Percentiles rank a stretch among this genome's conserved stretches.
phyloP scores from a whole-genome alignment of 768 basidiomycete genomes.

The Leccinum aurantiacum region DNA sequence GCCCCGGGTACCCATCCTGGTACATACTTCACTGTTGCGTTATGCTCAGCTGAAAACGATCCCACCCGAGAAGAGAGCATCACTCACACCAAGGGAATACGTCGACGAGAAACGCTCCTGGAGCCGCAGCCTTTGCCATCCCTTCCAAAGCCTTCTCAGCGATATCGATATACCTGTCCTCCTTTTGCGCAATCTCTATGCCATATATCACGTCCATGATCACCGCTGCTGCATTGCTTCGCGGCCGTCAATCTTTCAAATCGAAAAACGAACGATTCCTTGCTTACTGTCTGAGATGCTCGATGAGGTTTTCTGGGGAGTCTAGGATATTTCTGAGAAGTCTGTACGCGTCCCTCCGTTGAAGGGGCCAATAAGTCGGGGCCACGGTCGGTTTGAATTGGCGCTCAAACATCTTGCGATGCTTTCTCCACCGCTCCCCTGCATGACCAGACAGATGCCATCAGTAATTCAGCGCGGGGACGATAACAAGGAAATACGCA shows the following conservation, averaged over 20 bases:
- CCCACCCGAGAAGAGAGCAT: neutral
- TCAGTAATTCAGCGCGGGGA: neutral
- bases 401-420: constrained; percentile 52
- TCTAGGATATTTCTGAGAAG: constrained; percentile 47
- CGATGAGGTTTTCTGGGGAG: constrained; percentile 43
- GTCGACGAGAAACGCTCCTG: constrained; percentile 55
- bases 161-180: constrained; percentile 49
- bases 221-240: constrained; percentile 48
- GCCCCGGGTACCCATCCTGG: constrained; percentile 55
- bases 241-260: neutral
- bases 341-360: constrained; percentile 44
- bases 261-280: neutral
- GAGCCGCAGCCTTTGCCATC: constrained; percentile 49
- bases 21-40: constrained; percentile 46
- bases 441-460: neutral
- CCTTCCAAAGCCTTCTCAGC: constrained; percentile 53
- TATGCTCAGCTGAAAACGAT: constrained; percentile 3
- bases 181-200: constrained; percentile 41
- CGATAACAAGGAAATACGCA: constrained; percentile 14
- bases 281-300: constrained; percentile 51
- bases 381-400: constrained; percentile 48
- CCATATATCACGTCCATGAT: constrained; percentile 57
- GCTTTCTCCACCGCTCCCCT: constrained; percentile 54
- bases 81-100: constrained; percentile 43
- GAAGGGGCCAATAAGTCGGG: constrained; percentile 44